A percentile compares a stretch with the other conserved stretches of the same genome.
Conservation (phyloP, 371 early-diverging fungal species). For the Gilbertella persicaria region DNA sequence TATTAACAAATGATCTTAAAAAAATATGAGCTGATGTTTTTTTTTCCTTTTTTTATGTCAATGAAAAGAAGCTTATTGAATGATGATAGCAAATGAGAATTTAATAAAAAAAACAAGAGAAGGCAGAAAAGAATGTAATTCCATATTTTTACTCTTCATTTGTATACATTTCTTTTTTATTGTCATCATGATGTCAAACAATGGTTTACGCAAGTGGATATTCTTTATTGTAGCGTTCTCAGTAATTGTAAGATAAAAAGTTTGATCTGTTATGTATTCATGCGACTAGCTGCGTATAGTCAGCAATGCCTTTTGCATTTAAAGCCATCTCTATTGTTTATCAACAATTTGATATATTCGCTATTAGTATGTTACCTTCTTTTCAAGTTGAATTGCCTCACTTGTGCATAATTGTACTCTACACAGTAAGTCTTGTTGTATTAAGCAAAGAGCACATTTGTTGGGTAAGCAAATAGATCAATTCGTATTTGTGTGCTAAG, state of each 20-base stretch:
- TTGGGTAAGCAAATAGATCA: conserved; percentile 4
- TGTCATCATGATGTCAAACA: conserved; percentile 3
- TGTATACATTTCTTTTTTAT: too few relatives aligned
- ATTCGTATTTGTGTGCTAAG: too few relatives aligned
- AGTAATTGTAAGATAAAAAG: neutral
- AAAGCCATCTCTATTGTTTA: neutral
- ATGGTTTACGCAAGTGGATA: conserved; percentile 3
- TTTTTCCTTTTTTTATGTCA: neutral
- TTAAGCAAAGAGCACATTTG: conserved; percentile 1
- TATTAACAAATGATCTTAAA: too few relatives aligned
- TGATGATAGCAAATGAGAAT: too few relatives aligned
- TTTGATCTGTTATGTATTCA: neutral
- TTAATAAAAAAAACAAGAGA: too few relatives aligned
- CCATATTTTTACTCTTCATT: too few relatives aligned
- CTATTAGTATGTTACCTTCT: conserved; percentile 4
- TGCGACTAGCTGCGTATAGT: neutral
- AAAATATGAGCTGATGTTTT: neutral
- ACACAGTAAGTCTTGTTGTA: conserved; percentile 1
- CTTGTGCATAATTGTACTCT: neutral
- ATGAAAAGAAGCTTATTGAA: too few relatives aligned
- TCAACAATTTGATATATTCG: neutral
- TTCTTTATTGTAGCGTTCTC: conserved; percentile 7
- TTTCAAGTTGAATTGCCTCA: conserved; percentile 8
- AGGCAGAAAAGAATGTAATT: too few relatives aligned
- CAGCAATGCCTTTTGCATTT: too few relatives aligned